phyloP scores from a whole-genome alignment of 192 early-diverging fungal genomes.

The Dissophora ornata region DNA sequence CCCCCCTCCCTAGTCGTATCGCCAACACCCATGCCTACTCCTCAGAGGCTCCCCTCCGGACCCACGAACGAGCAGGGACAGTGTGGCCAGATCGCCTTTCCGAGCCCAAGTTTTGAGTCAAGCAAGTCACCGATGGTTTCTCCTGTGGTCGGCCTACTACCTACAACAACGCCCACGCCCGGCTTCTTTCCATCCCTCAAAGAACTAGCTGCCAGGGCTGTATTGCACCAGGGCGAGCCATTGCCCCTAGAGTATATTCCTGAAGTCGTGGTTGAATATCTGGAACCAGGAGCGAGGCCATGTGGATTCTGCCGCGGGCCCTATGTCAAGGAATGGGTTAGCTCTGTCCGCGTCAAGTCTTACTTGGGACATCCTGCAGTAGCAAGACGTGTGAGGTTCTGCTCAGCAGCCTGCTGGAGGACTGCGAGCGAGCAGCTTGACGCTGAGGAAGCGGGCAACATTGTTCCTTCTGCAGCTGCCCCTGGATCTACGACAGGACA shows the following conservation, averaged over 20 bases:
- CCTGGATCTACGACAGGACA: conserved; percentile 24
- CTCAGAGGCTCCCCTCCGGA: too few relatives aligned
- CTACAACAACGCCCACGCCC: conserved; percentile 4
- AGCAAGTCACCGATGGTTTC: not conserved
- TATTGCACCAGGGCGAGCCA: conserved; percentile 36
- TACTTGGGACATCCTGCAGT: conserved; percentile 64
- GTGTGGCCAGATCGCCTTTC: too few relatives aligned
- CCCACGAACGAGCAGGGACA: too few relatives aligned
- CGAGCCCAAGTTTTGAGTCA: not conserved
- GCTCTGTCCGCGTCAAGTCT: conserved; percentile 63
- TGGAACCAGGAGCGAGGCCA: conserved; percentile 47
- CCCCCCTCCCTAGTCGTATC: not conserved
- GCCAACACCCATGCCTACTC: too few relatives aligned
- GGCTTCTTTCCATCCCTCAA: conserved; percentile 55
- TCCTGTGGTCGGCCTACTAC: not conserved
- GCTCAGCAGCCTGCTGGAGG: conserved; percentile 58
- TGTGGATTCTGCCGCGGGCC: conserved; percentile 54
- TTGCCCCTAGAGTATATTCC: conserved; percentile 39
- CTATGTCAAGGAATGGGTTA: conserved; percentile 67
- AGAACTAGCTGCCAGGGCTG: conserved; percentile 56
- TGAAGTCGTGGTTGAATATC: conserved; percentile 43
- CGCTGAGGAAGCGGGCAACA: conserved; percentile 20
- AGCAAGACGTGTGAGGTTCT: conserved; percentile 62
- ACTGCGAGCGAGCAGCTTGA: conserved; percentile 38
- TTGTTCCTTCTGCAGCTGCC: not conserved